These are phyloP conservation scores for Ganoderma multipileum DNA, from an alignment of 1,284 basidiomycete species.

Conservation along the genomic window DNA sequence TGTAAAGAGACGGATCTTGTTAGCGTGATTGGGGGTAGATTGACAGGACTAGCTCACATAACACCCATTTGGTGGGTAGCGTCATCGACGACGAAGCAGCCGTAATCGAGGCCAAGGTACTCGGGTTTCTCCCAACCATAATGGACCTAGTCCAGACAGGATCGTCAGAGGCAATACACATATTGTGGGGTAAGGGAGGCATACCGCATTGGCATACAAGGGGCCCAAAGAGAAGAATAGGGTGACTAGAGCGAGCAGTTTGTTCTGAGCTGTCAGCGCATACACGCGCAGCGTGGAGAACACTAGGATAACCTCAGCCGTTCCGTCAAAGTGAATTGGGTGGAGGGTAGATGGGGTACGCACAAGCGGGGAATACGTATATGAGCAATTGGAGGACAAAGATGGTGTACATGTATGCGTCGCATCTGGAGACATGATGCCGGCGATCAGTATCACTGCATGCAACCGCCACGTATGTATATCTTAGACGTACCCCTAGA, in stretches of 20 bases:
- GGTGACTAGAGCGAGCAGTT: slow-evolving; percentile 2
- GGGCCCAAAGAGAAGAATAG: slow-evolving; percentile 11
- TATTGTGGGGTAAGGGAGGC: neutral
- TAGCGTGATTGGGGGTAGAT: neutral
- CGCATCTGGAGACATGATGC: neutral
- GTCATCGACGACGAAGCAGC: slow-evolving; percentile 9
- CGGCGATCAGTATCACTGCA: neutral
- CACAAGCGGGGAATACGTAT: slow-evolving; percentile 15
- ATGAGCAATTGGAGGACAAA: slow-evolving; percentile 11
- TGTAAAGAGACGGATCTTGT: neutral
- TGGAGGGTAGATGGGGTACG: neutral
- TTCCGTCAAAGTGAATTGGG: neutral
- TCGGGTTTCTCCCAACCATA: slow-evolving; percentile 12
- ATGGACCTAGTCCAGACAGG: neutral
- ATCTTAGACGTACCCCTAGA: neutral
- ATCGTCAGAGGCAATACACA: neutral
- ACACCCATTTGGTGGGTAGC: slow-evolving; percentile 10
- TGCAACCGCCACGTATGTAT: too few relatives aligned
- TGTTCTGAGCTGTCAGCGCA: slow-evolving; percentile 8
- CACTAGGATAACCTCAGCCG: neutral
- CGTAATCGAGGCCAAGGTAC: slow-evolving; percentile 7
- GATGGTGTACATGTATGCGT: slow-evolving; percentile 16
- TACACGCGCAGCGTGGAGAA: slow-evolving; percentile 15
- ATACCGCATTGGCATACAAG: slow-evolving; percentile 11
- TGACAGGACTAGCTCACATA: neutral